phyloP scores from a whole-genome alignment of 2,329 filamentous ascomycete genomes.

The Phialophora chinensis region DNA sequence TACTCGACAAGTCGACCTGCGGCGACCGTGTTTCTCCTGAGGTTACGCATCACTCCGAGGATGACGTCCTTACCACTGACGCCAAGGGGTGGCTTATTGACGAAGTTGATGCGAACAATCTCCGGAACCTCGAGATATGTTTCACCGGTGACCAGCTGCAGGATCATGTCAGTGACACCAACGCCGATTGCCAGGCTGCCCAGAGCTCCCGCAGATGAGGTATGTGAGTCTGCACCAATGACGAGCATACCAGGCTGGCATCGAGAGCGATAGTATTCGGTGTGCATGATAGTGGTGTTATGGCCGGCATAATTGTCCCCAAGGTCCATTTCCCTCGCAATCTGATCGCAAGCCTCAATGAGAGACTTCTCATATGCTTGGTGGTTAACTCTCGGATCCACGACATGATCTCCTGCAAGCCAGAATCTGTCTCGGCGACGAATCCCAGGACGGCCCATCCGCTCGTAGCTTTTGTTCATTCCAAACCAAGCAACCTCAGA shows the following conservation, averaged over 20 bases:
- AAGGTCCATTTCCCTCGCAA: constrained; percentile 48
- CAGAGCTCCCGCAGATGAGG: constrained; percentile 53
- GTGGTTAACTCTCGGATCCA: constrained; percentile 52
- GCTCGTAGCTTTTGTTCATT: constrained; percentile 27
- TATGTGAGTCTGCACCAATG: constrained; percentile 56
- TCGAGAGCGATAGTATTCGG: constrained; percentile 53
- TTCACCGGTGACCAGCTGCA: constrained; percentile 55
- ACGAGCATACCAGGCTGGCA: constrained; percentile 54
- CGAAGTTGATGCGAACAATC: constrained; percentile 49
- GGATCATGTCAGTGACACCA: constrained; percentile 54
- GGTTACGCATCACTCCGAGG: constrained; percentile 50
- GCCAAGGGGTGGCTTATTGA: constrained; percentile 45
- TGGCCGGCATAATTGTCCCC: constrained; percentile 20
- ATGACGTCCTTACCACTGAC: constrained; percentile 57
- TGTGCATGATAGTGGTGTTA: constrained; percentile 53
- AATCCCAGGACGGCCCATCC: constrained; percentile 42
- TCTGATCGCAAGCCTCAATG: constrained; percentile 47
- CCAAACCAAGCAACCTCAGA: constrained; percentile 27
- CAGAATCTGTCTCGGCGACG: constrained; percentile 59
- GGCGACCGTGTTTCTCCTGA: constrained; percentile 56
- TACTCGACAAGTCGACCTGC: constrained; percentile 55
- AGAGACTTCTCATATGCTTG: constrained; percentile 46
- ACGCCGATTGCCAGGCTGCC: constrained; percentile 53
- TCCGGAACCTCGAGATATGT: constrained; percentile 57
- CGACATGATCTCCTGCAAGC: constrained; percentile 57